phyloP scores from a whole-genome alignment of 2,329 filamentous ascomycete genomes.

The Coniochaeta ligniaria region DNA sequence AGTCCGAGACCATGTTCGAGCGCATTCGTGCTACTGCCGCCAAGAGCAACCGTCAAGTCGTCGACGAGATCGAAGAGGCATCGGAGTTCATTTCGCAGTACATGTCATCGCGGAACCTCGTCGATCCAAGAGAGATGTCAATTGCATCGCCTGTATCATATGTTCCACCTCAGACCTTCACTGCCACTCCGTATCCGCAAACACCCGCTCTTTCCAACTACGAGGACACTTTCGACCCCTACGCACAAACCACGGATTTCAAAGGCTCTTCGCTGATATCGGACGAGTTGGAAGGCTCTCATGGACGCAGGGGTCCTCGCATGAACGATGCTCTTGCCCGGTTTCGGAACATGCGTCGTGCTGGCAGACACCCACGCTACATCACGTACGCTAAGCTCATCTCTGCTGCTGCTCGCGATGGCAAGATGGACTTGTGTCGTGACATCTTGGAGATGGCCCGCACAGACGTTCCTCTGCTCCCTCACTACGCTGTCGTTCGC shows the following conservation, averaged over 20 bases:
- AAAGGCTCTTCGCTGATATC: slow-evolving; percentile 88
- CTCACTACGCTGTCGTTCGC: slow-evolving; percentile 78
- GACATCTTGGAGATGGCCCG: slow-evolving; percentile 88
- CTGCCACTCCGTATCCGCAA: slow-evolving; percentile 44
- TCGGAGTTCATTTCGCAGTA: slow-evolving; percentile 59
- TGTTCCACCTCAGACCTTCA: slow-evolving; percentile 38
- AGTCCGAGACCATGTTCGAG: slow-evolving; percentile 81
- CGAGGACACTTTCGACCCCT: slow-evolving; percentile 85
- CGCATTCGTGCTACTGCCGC: slow-evolving; percentile 61
- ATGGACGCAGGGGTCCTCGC: slow-evolving; percentile 63
- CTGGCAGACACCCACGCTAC: slow-evolving; percentile 86
- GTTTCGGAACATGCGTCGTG: slow-evolving; percentile 88
- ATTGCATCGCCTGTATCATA: slow-evolving; percentile 36
- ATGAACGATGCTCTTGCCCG: slow-evolving; percentile 75
- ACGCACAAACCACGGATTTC: slow-evolving; percentile 84
- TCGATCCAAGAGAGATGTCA: slow-evolving; percentile 40
- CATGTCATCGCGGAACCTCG: slow-evolving; percentile 48
- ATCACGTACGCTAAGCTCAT: slow-evolving; percentile 97
- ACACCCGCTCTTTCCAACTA: slow-evolving; percentile 52
- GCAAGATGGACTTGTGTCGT: slow-evolving; percentile 73
- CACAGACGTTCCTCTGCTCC: slow-evolving; percentile 75
- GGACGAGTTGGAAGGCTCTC: slow-evolving; percentile 76
- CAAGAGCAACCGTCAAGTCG: slow-evolving; percentile 45
- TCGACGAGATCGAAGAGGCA: slow-evolving; percentile 82
- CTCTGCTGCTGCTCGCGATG: slow-evolving; percentile 76